Base-by-base conservation (phyloP, 352 stramenopile genomes). In the Pythium phragmitis region DNA sequence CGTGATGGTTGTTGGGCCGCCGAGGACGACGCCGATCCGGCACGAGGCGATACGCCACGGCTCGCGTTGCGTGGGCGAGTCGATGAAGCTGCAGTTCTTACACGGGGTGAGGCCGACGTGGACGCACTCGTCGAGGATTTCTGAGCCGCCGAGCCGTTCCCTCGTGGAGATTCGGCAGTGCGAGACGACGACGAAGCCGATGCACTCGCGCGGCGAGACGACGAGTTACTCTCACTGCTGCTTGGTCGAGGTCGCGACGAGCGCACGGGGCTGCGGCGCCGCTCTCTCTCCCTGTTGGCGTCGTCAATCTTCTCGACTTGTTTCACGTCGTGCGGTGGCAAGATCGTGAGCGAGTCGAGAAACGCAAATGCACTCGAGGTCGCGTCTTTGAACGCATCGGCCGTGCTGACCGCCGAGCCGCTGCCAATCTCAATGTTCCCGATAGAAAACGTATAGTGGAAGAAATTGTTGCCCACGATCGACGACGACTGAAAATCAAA, bases 401-500 rank as follows among this genome's bases (percentile, higher is more conserved):
- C 62, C 45, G 84, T 87, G 30, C 85, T 68, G 53, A 77, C 74
- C 30, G 83, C 68, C 23, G 81, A 89, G 6, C 81, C 81, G 56
- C 80, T 89, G 9, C 83, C 83, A 39, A 92, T 77, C 39, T 91
- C 83, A 11, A 92, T 72, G 16, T 80, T 88, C 5, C 77, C 83
- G 11, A 88, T 53, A 26, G 69, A 68, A 57, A 92, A 91, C 42
- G 73, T 73, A 74, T 73, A 91, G 64, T 92, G 83, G 53, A 88
- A 77, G 6, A 77, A 62, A 30, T 73, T 70, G 13, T 63, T 59
- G 4, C 83, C 83, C 33, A 65, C 70, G 17, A 79, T 82, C 51
- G 87, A 91, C 33, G 65, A 77, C 21, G 75, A 51, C 47, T 89
- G 75, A 34, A 77, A 74, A 50, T 77, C 49, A 8, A 80, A 48